Evolutionary conservation across 2,329 filamentous ascomycete genomes (phyloP), one percentile per base, ranked within the genome.

Genomic region (Cladosporium sp.): DNA sequence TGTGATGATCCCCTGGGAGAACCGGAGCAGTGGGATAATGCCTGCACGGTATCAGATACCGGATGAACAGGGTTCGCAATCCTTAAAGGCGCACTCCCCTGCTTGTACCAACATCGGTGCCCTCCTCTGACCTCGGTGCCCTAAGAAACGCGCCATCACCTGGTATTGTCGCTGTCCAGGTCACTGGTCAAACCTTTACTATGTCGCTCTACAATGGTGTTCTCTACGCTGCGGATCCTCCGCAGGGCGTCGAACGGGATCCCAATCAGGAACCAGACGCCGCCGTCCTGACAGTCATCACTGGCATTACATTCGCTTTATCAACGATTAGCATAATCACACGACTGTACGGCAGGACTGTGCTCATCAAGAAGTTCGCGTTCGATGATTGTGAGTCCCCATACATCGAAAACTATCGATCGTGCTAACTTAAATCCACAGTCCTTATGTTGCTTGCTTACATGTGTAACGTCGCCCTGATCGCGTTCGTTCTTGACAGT

Each of bases 151-250:
- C 47, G 32, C 47, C 47, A 22, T 36, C 8, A 35, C 47, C 40
- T 17, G 8, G 10, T 10, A 9, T n/a, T 17, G 6, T 28, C n/a
- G 13, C 47, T 37, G 34, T 37, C 15, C 17, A 32, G 35, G 20
- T 3, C 24, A 12, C 39, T 22, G 17, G 15, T 15, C 24, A 1
- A 10, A 15, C 4, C 15, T 25, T 17, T 15, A 37, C n/a, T 32
- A 55, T 55, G 52, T 55, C 52, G 20, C 7, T 34, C 5, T 40
- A 55, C 52, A 55, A 55, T 47, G 52, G 52, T 10, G 40, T 55
- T 37, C 40, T 55, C 52, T 55, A 55, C 52, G 28, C 39, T 12
- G 52, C 52, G 7, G 40, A 55, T 34, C 52, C 52, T 13, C 52
- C 52, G 4, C 28, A 24, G 13, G 52, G 52, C n/a, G 25, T 47